phyloP scores from a whole-genome alignment of 2,329 filamentous ascomycete genomes.

The Fusarium continuum region DNA sequence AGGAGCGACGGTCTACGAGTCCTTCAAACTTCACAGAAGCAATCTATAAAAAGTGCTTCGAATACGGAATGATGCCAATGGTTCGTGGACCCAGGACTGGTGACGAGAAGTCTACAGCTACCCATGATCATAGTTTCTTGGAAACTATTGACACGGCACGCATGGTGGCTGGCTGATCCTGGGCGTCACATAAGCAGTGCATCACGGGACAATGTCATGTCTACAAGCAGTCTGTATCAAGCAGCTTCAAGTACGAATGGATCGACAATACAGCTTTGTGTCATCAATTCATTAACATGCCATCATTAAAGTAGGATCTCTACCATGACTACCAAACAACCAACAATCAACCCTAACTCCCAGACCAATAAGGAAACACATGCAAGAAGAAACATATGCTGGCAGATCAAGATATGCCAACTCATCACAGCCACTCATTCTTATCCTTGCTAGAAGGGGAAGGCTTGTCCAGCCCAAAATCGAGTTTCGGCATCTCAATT shows the following conservation, averaged over 20 bases:
- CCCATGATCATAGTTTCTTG: neutral
- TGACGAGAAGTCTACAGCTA: neutral
- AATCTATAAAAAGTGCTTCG: slow-evolving; percentile 39
- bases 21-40: slow-evolving; percentile 67
- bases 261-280: slow-evolving; percentile 38
- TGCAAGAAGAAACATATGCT: slow-evolving; percentile 35
- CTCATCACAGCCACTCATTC: slow-evolving; percentile 46
- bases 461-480: slow-evolving; percentile 55
- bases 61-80: neutral
- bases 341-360: slow-evolving; percentile 40
- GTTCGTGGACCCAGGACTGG: neutral
- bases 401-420: slow-evolving; percentile 19
- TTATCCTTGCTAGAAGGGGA: slow-evolving; percentile 44
- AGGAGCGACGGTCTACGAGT: slow-evolving; percentile 70
- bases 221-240: slow-evolving; percentile 20
- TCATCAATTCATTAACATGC: slow-evolving; percentile 54
- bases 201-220: slow-evolving; percentile 9
- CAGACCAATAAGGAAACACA: slow-evolving; percentile 37
- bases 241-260: slow-evolving; percentile 8
- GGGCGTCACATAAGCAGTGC: neutral
- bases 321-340: slow-evolving; percentile 44
- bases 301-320: slow-evolving; percentile 46
- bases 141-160: neutral
- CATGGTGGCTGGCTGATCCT: neutral
- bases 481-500: slow-evolving; percentile 68